Percentiles rank a stretch among this genome's conserved stretches.
These are phyloP conservation scores for Aegilops umbellulata DNA, from an alignment of 176 grass and related monocot species.

Conservation along the genomic window DNA sequence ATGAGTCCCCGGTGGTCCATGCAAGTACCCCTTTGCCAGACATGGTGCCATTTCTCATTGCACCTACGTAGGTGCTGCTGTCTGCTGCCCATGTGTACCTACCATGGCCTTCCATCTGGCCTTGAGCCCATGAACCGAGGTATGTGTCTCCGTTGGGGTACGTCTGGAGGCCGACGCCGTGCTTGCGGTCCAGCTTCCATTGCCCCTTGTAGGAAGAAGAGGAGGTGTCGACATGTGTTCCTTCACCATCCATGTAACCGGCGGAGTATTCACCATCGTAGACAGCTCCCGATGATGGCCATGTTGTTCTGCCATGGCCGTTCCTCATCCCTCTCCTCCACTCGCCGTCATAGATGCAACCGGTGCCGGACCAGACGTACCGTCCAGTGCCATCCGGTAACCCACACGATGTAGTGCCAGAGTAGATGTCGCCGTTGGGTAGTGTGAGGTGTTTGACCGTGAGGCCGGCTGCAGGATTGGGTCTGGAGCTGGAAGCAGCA, in stretches of 20 bases:
- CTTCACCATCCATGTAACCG: slow-evolving; percentile 78
- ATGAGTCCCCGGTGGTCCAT: slow-evolving; percentile 84
- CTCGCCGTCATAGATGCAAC: slow-evolving; percentile 68
- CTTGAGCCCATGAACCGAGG: slow-evolving; percentile 84
- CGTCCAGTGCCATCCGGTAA: slow-evolving; percentile 67
- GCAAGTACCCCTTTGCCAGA: slow-evolving; percentile 72
- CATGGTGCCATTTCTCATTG: slow-evolving; percentile 80
- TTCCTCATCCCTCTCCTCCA: slow-evolving; percentile 89
- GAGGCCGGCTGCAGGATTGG: slow-evolving; percentile 27
- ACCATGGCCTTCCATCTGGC: slow-evolving; percentile 75
- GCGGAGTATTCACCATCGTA: slow-evolving; percentile 79
- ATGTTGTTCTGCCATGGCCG: slow-evolving; percentile 61
- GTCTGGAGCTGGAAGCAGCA: neutral
- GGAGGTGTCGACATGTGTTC: slow-evolving; percentile 37
- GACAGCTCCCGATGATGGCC: slow-evolving; percentile 39
- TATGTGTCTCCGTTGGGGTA: slow-evolving; percentile 71
- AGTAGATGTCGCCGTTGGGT: slow-evolving; percentile 68
- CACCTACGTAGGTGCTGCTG: slow-evolving; percentile 63
- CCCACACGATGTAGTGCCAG: slow-evolving; percentile 47
- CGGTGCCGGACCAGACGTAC: slow-evolving; percentile 64
- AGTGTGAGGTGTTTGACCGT: slow-evolving; percentile 44
- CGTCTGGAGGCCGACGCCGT: slow-evolving; percentile 68
- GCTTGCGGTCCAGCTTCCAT: slow-evolving; percentile 83
- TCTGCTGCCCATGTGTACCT: slow-evolving; percentile 76
- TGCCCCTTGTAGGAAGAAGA: slow-evolving; percentile 59